A percentile compares a stretch with the other conserved stretches of the same genome.
Evolutionary conservation across 371 early-diverging fungal species (phyloP).

Genomic region (Mortierella polycephala): DNA sequence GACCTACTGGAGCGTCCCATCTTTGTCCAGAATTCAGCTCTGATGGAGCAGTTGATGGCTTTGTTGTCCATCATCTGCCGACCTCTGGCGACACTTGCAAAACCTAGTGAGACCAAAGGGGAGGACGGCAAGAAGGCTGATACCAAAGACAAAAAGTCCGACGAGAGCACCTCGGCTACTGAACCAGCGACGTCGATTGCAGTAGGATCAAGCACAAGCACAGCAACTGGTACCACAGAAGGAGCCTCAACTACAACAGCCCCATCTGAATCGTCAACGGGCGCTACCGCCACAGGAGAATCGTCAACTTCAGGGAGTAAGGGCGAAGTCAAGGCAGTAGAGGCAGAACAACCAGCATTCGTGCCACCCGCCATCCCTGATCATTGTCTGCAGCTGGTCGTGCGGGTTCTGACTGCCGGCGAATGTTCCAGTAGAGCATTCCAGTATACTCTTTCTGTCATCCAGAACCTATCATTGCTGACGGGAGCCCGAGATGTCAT

Average conservation of each 20-base stretch:
- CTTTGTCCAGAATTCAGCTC: constrained; percentile 75
- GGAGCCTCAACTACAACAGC: neutral
- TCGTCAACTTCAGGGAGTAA: neutral
- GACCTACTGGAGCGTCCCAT: constrained; percentile 85
- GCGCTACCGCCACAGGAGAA: neutral
- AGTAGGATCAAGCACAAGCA: neutral
- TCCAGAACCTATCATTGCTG: constrained; percentile 88
- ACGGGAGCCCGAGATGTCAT: constrained; percentile 81
- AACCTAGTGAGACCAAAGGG: constrained; percentile 56
- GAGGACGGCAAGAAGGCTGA: constrained; percentile 14
- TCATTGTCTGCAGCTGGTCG: constrained; percentile 79
- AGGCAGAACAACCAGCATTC: constrained; percentile 38
- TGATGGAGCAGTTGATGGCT: constrained; percentile 93
- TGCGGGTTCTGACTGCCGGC: constrained; percentile 89
- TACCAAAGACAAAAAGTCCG: constrained; percentile 1
- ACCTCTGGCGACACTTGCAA: constrained; percentile 70
- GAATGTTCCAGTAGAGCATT: constrained; percentile 95
- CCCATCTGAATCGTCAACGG: neutral
- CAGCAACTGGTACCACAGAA: neutral
- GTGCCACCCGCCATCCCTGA: constrained; percentile 81
- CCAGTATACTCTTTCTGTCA: constrained; percentile 89
- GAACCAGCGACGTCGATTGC: constrained; percentile 1
- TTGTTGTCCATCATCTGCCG: constrained; percentile 81
- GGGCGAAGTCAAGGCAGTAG: constrained; percentile 32
- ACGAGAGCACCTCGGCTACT: neutral